Conservation (phyloP, 495 filamentous ascomycete species). For the Annulohypoxylon stygium region DNA sequence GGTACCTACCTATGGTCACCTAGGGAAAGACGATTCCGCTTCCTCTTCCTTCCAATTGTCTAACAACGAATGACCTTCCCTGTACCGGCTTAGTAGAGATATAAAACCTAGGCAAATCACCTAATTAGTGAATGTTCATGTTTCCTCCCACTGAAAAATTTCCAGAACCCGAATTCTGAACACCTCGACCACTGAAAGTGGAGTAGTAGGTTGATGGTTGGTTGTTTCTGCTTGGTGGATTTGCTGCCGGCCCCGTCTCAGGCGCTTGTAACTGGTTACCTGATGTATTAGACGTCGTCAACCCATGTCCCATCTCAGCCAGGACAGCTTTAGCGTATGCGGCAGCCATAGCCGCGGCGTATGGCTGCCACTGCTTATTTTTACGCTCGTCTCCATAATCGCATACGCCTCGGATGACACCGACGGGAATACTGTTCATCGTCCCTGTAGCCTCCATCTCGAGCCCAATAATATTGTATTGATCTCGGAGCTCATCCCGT, state of each 20-base stretch:
- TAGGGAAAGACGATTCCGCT: too few relatives aligned
- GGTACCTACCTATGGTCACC: too few relatives aligned
- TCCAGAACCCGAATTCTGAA: background rate
- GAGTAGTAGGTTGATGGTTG: background rate
- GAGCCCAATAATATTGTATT: background rate
- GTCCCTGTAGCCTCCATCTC: background rate
- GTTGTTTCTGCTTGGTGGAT: background rate
- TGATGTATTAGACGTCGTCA: background rate
- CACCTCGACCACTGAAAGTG: background rate
- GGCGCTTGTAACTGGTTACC: too few relatives aligned
- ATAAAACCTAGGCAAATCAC: background rate
- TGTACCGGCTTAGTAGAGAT: too few relatives aligned
- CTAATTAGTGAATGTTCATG: background rate
- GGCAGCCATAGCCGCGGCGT: background rate
- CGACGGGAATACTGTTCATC: background rate
- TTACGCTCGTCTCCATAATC: constrained; percentile 1
- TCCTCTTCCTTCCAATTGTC: too few relatives aligned
- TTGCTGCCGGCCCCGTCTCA: background rate
- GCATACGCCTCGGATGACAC: background rate
- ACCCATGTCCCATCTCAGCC: background rate
- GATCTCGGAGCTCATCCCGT: background rate
- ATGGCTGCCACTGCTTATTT: background rate
- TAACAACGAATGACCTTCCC: too few relatives aligned
- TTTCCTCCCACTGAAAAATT: background rate
- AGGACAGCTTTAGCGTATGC: background rate